A percentile compares a stretch with the other conserved stretches of the same genome.
Conservation (phyloP, 257 asterid genomes). For the Plantago ovata region DNA sequence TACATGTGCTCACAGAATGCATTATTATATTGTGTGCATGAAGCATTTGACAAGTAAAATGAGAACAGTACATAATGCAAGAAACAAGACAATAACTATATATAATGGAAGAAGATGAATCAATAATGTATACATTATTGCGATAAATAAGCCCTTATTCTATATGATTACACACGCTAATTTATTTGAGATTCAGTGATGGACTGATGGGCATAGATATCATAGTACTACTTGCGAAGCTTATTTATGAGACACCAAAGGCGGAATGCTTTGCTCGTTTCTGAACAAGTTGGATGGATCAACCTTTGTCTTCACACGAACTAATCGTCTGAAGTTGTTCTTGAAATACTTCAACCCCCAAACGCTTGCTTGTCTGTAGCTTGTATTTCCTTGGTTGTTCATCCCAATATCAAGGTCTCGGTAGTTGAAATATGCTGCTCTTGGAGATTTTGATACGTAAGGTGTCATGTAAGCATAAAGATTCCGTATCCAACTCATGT, state of each 20-base stretch:
- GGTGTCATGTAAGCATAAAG: conserved; percentile 27
- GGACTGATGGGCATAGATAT: no score
- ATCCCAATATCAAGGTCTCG: conserved; percentile 37
- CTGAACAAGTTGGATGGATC: conserved; percentile 43
- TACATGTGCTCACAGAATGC: no score
- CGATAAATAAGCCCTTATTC: no score
- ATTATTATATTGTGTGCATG: no score
- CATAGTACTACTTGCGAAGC: background rate
- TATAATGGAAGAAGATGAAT: no score
- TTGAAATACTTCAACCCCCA: conserved; percentile 34
- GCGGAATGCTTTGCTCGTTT: conserved; percentile 43
- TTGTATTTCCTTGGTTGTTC: conserved; percentile 27
- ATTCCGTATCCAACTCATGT: conserved; percentile 21
- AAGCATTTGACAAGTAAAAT: no score
- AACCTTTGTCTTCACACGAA: conserved; percentile 33
- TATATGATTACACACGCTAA: no score
- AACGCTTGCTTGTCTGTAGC: conserved; percentile 26
- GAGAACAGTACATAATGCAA: no score
- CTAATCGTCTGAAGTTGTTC: conserved; percentile 30
- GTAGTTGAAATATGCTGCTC: conserved; percentile 34
- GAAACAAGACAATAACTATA: no score
- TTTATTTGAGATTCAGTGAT: no score
- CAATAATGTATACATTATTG: no score
- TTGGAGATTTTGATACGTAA: conserved; percentile 26
- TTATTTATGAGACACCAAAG: background rate